Evolutionary conservation across 495 filamentous ascomycete genomes (phyloP), one percentile per base, ranked within the genome.

Genomic region (Stereocaulon alpinum): DNA sequence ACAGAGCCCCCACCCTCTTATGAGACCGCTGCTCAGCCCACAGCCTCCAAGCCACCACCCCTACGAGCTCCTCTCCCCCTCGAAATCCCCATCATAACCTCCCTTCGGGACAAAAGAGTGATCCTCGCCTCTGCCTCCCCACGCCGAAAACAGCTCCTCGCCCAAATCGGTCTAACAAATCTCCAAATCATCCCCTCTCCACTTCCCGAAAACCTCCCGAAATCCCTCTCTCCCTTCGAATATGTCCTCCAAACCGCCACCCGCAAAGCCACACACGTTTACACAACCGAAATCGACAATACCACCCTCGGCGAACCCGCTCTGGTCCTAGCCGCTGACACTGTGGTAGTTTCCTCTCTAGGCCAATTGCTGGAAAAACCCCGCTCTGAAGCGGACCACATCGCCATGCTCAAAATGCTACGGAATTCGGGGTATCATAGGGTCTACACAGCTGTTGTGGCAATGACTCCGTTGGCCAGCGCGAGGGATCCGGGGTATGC

Each of bases 331-430:
- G 88, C 91, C 2, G 93, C 93, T 1, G 93, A 97, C 68, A 98
- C 93, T 2, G 76, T 98, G 30, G 87, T 97, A 63, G 88, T 92
- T 10, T 85, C 85, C 34, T 73, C 77, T n/a, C 56, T 63, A 0
- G 93, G 91, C 0, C 68, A 76, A 56, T 87, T 97, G 41, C 75
- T 97, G 27, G 93, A 97, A 79, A 98, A 98, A 72, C 93, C 93
- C 30, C 71, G 81, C 41, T 84, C 72, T 27, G 86, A 92, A 70
- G 78, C 77, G n/a, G 83, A 91, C 43, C 93, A 98, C 69, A 70
- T 91, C 10, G 71, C 77, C 27, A 96, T 95, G 91, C 73, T 97
- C 64, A 82, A 79, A 66, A 76, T 80, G 69, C 73, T 98, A 61
- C 76, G 93, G 40, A 88, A 96, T 69, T 81, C 78, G 45, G 72